phyloP scores from a whole-genome alignment of 441 rosid species.

The Erodium texanum region DNA sequence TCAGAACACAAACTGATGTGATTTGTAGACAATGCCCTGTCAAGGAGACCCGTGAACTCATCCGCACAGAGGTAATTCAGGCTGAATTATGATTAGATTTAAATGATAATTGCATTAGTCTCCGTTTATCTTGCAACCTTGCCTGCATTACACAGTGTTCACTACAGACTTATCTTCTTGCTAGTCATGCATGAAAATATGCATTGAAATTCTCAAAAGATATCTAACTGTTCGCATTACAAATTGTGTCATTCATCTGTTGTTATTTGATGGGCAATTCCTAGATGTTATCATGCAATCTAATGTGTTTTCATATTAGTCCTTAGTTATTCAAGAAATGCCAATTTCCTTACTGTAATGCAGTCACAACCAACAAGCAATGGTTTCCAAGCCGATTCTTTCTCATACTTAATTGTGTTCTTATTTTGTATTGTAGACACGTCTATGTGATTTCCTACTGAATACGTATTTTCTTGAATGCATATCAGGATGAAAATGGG shows the following conservation, averaged over 20 bases:
- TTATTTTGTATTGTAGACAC: neutral
- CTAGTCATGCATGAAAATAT: neutral
- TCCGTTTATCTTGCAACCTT: neutral
- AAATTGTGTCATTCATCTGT: neutral
- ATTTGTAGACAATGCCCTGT: slow-evolving; percentile 85
- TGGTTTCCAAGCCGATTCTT: neutral
- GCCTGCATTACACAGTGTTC: neutral
- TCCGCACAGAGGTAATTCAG: slow-evolving; percentile 66
- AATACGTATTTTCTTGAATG: neutral
- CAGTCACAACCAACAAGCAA: neutral
- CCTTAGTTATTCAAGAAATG: neutral
- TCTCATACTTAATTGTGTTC: neutral
- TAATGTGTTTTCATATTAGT: too few species aligned
- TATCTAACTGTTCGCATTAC: neutral
- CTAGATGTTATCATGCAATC: too few species aligned
- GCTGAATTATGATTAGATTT: neutral
- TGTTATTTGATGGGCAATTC: too few species aligned
- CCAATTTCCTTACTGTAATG: neutral
- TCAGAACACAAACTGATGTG: slow-evolving; percentile 57
- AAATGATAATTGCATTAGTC: neutral
- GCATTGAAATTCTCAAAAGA: neutral
- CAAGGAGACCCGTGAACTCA: slow-evolving; percentile 62
- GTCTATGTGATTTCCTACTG: neutral
- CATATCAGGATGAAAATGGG: slow-evolving; percentile 77
- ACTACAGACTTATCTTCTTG: neutral